Evolutionary conservation across 2,329 filamentous ascomycete genomes (phyloP).

Genomic region (Chrysoporthe cubensis): DNA sequence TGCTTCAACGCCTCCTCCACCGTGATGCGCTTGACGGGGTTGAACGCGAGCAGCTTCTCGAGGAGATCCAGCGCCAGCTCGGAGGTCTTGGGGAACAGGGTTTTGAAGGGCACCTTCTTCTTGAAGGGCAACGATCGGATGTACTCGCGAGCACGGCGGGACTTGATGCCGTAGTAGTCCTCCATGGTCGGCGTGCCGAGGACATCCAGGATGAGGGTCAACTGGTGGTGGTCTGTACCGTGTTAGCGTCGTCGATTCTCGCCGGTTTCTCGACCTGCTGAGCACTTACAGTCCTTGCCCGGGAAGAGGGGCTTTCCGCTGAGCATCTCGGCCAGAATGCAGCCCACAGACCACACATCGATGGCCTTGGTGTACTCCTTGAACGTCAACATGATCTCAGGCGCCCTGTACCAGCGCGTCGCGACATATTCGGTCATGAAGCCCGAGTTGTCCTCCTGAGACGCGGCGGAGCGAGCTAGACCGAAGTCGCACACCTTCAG

Average conservation of each 20-base stretch:
- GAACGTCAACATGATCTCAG: slow-evolving; percentile 99
- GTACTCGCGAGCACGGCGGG: slow-evolving; percentile 93
- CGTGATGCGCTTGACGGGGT: slow-evolving; percentile 97
- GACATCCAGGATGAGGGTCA: slow-evolving; percentile 95
- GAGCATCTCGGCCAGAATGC: slow-evolving; percentile 97
- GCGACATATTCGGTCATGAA: slow-evolving; percentile 99
- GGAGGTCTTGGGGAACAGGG: slow-evolving; percentile 99
- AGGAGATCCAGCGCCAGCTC: slow-evolving; percentile 91
- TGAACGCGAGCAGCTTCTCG: slow-evolving; percentile 96
- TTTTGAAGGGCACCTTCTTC: slow-evolving; percentile 99
- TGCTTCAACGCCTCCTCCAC: slow-evolving; percentile 97
- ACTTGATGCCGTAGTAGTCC: slow-evolving; percentile 99
- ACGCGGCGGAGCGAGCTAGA: slow-evolving; percentile 91
- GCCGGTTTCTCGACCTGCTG: neutral
- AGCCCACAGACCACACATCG: slow-evolving; percentile 98
- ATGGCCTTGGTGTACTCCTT: slow-evolving; percentile 99
- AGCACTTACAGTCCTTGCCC: slow-evolving; percentile 88
- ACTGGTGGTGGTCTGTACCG: slow-evolving; percentile 84
- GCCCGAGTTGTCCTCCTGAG: slow-evolving; percentile 98
- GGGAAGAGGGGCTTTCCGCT: slow-evolving; percentile 98
- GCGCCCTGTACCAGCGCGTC: slow-evolving; percentile 97
- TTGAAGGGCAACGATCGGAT: slow-evolving; percentile 98
- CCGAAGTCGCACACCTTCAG: slow-evolving; percentile 99
- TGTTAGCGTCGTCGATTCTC: slow-evolving; percentile 20
- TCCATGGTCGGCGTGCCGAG: slow-evolving; percentile 99